These are phyloP conservation scores for Aspergillus puulaauensis DNA, from an alignment of 2,329 filamentous ascomycete species.

Conservation along the genomic window DNA sequence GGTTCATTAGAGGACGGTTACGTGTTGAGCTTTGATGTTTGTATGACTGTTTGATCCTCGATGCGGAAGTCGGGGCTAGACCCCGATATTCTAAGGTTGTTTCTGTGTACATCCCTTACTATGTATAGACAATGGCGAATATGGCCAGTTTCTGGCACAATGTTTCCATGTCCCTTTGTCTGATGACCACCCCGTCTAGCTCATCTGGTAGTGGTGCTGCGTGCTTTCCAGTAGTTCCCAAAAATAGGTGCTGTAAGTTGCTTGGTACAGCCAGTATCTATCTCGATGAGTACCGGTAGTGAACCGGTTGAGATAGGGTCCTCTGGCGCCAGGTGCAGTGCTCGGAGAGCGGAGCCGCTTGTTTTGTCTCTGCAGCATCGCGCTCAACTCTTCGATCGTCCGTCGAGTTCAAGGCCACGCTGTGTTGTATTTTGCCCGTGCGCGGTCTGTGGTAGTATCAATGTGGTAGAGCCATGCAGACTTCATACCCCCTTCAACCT, in stretches of 20 bases:
- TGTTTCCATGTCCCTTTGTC: no score
- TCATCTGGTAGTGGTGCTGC: not conserved
- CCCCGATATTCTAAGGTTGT: no score
- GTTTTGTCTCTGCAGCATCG: not conserved
- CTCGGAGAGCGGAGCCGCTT: not conserved
- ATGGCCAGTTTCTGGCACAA: no score
- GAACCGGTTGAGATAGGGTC: not conserved
- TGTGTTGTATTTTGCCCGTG: not conserved
- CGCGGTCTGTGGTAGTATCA: not conserved
- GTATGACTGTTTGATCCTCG: not conserved
- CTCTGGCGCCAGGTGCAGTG: not conserved
- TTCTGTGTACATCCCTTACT: not conserved
- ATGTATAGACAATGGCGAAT: not conserved
- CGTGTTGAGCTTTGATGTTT: not conserved
- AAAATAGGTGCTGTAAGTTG: not conserved
- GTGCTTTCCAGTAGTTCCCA: not conserved
- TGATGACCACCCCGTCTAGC: not conserved
- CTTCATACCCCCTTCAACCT: conserved; percentile 44
- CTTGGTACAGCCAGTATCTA: not conserved
- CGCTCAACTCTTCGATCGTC: no score
- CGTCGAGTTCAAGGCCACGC: not conserved
- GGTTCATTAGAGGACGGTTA: not conserved
- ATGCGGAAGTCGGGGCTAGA: not conserved
- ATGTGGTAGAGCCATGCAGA: not conserved
- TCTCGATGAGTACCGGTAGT: not conserved